Conservation (phyloP, 192 early-diverging fungal species). For the Spizellomyces sp. region DNA sequence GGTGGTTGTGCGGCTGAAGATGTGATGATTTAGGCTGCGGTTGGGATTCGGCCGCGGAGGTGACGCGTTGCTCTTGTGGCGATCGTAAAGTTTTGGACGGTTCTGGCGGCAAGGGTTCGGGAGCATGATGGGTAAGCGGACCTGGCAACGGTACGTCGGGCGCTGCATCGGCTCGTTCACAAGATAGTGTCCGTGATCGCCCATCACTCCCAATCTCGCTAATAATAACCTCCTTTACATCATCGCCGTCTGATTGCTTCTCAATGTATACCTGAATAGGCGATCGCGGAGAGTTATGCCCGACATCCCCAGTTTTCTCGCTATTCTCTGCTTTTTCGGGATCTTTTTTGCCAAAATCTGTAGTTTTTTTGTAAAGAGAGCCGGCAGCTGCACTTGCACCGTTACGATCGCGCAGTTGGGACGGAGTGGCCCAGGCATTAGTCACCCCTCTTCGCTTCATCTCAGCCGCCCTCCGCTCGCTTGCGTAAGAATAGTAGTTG, state of each 20-base stretch:
- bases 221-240: slow-evolving; percentile 5
- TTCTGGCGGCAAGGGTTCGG: not conserved
- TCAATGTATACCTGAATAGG: slow-evolving; percentile 27
- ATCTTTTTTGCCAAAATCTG: not conserved
- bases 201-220: slow-evolving; percentile 22
- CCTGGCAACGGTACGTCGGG: slow-evolving; percentile 1
- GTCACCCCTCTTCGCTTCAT: not conserved
- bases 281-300: slow-evolving; percentile 1
- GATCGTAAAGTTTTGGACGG: not conserved
- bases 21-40: not conserved
- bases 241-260: slow-evolving; percentile 16
- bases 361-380: too few relatives aligned
- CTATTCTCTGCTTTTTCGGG: not conserved
- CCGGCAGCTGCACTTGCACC: not conserved
- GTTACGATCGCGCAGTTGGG: not conserved
- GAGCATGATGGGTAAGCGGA: not conserved
- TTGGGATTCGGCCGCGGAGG: not conserved
- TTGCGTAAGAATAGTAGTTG: not conserved
- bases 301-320: not conserved
- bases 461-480: not conserved
- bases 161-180: not conserved
- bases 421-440: not conserved
- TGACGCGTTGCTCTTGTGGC: not conserved
- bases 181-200: slow-evolving; percentile 9
- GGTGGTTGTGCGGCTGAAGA: not conserved